Base-by-base conservation (phyloP, 495 filamentous ascomycete genomes). In the Monascus purpureus region DNA sequence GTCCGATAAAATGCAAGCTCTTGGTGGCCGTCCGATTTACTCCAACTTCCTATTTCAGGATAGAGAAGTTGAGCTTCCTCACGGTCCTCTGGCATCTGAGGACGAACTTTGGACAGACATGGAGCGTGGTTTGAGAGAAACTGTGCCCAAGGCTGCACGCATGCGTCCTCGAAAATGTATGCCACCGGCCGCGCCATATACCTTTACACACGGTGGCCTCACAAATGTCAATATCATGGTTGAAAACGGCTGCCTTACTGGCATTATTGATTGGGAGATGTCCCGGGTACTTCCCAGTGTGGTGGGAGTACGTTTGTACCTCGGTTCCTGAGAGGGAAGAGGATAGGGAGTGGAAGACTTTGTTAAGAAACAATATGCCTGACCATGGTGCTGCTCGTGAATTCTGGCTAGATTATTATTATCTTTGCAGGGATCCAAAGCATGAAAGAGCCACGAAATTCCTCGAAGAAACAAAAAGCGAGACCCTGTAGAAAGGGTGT, bases 281-380 rank as follows among this genome's bases (percentile, higher is more conserved):
- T 38, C 50, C n/a, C 12, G 47, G 36, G 15, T 53, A 44, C 20
- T 43, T 45, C 16, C 50, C 40, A 9, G 42, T 50, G 12, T 50
- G 43, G 45, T 49, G 43, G 45, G 50, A 51, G 20, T 51, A 41
- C 37, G 39, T 34, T 27, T 39, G 16, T 26, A 26, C 36, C 8
- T 39, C 25, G 13, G 12, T 47, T 26, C 0, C 17, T 15, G 23
- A 36, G 14, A 38, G 36, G 16, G 24, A 45, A 26, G 40, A 46
- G 29, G 41, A 52, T 25, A 20, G 15, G 12, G 46, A 52, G 29
- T 50, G 41, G 46, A 52, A 52, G 39, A 19, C 25, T 2, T 37
- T 47, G 35, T 31, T 50, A 28, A 22, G 41, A 8, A 40, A 30
- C 17, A 30, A 41, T 23, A 42, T 52, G 38, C 43, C 43, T 17